Evolutionary conservation across 805 yeast genomes (phyloP).

Genomic region (Lipomyces japonicus): DNA sequence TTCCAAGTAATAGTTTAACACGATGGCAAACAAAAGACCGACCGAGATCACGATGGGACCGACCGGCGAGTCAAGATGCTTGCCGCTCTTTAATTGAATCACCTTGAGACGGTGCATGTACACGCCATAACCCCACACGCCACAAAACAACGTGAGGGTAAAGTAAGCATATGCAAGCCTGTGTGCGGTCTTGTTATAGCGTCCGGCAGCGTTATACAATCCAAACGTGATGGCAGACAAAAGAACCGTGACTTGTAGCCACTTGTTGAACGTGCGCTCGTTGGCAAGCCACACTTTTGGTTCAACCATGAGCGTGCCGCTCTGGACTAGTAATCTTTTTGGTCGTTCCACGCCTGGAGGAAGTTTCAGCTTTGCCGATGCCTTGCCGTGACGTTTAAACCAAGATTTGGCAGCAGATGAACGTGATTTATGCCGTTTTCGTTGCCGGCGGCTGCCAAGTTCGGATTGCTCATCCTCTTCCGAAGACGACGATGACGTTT

Average conservation of each 20-base stretch:
- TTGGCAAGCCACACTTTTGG: conserved; percentile 98
- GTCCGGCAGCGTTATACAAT: conserved; percentile 63
- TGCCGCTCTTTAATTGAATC: conserved; percentile 77
- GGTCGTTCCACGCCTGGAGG: conserved; percentile 92
- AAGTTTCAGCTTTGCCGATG: conserved; percentile 36
- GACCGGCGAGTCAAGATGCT: conserved; percentile 80
- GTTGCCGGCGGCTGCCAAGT: conserved; percentile 29
- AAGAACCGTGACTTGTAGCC: conserved; percentile 87
- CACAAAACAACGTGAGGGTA: conserved; percentile 73
- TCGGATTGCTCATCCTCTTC: conserved; percentile 32
- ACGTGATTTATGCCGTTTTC: conserved; percentile 2
- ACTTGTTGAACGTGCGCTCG: conserved; percentile 92
- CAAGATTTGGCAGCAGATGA: conserved; percentile 12
- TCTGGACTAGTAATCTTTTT: conserved; percentile 68
- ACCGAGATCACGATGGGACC: conserved; percentile 82
- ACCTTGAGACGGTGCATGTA: conserved; percentile 66
- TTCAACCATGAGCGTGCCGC: conserved; percentile 90
- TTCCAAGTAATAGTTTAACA: conserved; percentile 37
- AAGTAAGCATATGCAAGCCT: conserved; percentile 75
- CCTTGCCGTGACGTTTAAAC: conserved; percentile 11
- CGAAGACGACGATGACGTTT: conserved; percentile 37
- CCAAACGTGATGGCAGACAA: conserved; percentile 82
- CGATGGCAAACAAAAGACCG: conserved; percentile 63
- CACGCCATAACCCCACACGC: conserved; percentile 83
- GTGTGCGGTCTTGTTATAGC: conserved; percentile 48